Evolutionary conservation across 2,329 filamentous ascomycete genomes (phyloP).

Genomic region (Fusarium sp.): DNA sequence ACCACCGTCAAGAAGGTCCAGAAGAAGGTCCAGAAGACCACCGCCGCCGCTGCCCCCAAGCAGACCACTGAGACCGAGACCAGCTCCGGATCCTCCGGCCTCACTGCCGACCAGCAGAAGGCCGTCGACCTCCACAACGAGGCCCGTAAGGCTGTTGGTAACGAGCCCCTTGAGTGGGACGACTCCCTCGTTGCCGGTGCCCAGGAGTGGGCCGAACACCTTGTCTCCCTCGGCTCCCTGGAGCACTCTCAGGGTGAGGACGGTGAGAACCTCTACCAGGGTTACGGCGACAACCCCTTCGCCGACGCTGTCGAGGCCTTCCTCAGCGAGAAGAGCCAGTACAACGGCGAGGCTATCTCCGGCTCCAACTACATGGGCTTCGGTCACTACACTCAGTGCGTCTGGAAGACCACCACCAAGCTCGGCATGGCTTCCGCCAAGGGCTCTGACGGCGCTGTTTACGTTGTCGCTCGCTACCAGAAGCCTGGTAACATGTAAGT

Average conservation of each 20-base stretch:
- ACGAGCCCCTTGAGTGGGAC: constrained; percentile 40
- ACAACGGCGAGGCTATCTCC: constrained; percentile 41
- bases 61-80: constrained; percentile 13
- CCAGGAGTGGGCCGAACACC: constrained; percentile 45
- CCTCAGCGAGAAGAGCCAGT: constrained; percentile 45
- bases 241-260: constrained; percentile 38
- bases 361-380: constrained; percentile 42
- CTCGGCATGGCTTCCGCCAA: constrained; percentile 45
- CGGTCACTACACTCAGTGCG: constrained; percentile 48
- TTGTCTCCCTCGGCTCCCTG: constrained; percentile 39
- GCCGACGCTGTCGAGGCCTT: constrained; percentile 42
- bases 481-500: constrained; percentile 48
- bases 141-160: constrained; percentile 44
- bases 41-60: not conserved
- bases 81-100: constrained; percentile 21
- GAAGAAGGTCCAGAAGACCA: not conserved
- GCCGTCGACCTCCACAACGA: constrained; percentile 48
- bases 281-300: constrained; percentile 30
- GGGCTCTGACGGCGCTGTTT: constrained; percentile 35
- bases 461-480: constrained; percentile 47
- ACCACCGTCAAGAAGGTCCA: not conserved
- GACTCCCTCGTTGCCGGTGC: constrained; percentile 41
- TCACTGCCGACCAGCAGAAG: constrained; percentile 42
- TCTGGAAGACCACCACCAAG: constrained; percentile 48
- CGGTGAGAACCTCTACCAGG: constrained; percentile 49